phyloP scores from a whole-genome alignment of 2,329 filamentous ascomycete genomes.

The Plectosphaerella sp. region DNA sequence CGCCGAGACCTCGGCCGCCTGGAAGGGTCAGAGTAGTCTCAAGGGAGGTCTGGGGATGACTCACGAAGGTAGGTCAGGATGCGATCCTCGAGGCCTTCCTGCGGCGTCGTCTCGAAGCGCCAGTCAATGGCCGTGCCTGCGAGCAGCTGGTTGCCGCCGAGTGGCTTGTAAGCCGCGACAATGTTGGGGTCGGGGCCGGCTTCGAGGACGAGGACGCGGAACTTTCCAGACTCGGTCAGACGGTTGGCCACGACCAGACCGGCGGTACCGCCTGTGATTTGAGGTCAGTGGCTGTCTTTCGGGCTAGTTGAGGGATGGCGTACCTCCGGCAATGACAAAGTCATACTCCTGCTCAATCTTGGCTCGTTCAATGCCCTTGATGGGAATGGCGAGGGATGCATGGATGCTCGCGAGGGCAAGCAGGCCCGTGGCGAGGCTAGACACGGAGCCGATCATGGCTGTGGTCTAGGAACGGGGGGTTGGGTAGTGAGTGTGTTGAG shows the following conservation, averaged over 20 bases:
- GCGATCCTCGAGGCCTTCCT: constrained; percentile 19
- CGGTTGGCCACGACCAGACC: constrained; percentile 20
- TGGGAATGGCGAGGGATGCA: constrained; percentile 4
- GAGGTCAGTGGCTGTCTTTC: background rate
- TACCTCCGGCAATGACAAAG: constrained; percentile 15
- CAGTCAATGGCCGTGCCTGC: constrained; percentile 17
- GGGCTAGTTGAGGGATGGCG: background rate
- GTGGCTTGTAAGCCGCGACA: constrained; percentile 16
- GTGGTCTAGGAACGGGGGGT: too few species aligned
- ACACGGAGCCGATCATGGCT: background rate
- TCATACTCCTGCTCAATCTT: constrained; percentile 13
- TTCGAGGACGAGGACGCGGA: constrained; percentile 18
- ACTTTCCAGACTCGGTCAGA: constrained; percentile 15
- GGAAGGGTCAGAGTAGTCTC: background rate
- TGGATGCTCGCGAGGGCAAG: constrained; percentile 5
- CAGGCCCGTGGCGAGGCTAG: background rate
- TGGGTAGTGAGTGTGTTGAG: too few species aligned
- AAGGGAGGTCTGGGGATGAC: background rate
- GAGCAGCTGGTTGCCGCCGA: constrained; percentile 18
- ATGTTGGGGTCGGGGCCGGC: constrained; percentile 16
- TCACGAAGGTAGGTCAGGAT: constrained; percentile 21
- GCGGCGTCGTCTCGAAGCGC: constrained; percentile 16
- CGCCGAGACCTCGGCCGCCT: constrained; percentile 21
- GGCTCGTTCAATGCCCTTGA: constrained; percentile 10
- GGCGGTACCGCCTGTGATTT: constrained; percentile 15